Conservation (phyloP, 1,139 yeast genomes). For the Saccharomyces hybrid region DNA sequence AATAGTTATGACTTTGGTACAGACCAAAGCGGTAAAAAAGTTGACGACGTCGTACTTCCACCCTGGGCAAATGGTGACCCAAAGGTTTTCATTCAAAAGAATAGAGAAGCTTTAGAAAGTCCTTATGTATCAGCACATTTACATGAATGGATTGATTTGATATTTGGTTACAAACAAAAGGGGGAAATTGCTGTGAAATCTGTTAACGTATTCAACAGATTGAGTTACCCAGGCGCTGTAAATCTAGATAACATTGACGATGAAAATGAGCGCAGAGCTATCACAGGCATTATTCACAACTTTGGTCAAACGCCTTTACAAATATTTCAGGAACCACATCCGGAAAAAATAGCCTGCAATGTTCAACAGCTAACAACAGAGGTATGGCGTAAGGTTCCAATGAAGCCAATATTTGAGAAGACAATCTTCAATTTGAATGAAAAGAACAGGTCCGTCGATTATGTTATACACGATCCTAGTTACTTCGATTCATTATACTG, state of each 20-base stretch:
- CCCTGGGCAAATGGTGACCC: slow-evolving; percentile 81
- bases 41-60: slow-evolving; percentile 62
- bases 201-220: slow-evolving; percentile 70
- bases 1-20: slow-evolving; percentile 63
- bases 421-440: neutral
- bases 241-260: slow-evolving; percentile 66
- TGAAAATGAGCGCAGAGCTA: slow-evolving; percentile 63
- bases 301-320: slow-evolving; percentile 86
- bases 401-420: neutral
- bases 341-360: slow-evolving; percentile 35
- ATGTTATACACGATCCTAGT: neutral
- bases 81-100: slow-evolving; percentile 57
- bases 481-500: neutral
- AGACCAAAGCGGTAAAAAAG: slow-evolving; percentile 51
- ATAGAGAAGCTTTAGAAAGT: slow-evolving; percentile 77
- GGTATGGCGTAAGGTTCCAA: slow-evolving; percentile 4
- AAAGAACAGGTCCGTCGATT: neutral
- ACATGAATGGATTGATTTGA: slow-evolving; percentile 75
- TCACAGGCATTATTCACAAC: slow-evolving; percentile 77
- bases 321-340: slow-evolving; percentile 60
- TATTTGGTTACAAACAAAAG: slow-evolving; percentile 72
- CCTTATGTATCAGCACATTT: slow-evolving; percentile 67
- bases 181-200: slow-evolving; percentile 61
- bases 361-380: slow-evolving; percentile 3
- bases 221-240: slow-evolving; percentile 77